Percentiles rank a stretch among this genome's conserved stretches.
Evolutionary conservation across 208 protist genomes (phyloP).

Genomic region (Kentomonas sorsogonicus): DNA sequence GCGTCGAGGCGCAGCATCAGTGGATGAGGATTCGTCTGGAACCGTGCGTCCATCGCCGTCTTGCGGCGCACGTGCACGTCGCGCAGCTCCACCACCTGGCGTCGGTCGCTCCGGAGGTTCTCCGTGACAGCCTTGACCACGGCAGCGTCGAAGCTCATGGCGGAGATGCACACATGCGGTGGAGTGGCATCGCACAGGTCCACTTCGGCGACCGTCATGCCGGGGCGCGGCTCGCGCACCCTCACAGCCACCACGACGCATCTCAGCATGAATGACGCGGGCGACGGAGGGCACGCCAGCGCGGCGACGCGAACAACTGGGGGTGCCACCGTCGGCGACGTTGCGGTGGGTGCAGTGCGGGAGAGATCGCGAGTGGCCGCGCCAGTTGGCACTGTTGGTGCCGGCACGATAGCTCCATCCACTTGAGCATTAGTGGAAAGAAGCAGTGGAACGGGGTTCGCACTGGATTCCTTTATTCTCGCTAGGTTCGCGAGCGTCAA

Average conservation of each 20-base stretch:
- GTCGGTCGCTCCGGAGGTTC: constrained; percentile 54
- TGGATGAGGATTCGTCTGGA: constrained; percentile 68
- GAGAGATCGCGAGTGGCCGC: no score
- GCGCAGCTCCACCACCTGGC: constrained; percentile 70
- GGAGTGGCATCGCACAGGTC: constrained; percentile 71
- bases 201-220: constrained; percentile 51
- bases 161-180: constrained; percentile 50
- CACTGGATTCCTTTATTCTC: no score
- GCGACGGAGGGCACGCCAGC: constrained; percentile 52
- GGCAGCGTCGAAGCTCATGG: constrained; percentile 66
- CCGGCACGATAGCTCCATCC: no score
- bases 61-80: constrained; percentile 65
- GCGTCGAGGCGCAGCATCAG: constrained; percentile 65
- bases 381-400: no score
- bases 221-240: constrained; percentile 56
- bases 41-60: constrained; percentile 64
- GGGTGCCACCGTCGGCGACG: no score
- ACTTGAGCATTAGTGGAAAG: no score
- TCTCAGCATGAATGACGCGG: constrained; percentile 56
- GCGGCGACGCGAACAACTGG: constrained; percentile 35
- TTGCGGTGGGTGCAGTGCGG: no score
- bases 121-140: constrained; percentile 65
- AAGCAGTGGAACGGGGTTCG: no score
- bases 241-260: constrained; percentile 61
- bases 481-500: no score